Base-by-base conservation (phyloP, 208 protist species). In the Acanthamoeba castellanii region DNA sequence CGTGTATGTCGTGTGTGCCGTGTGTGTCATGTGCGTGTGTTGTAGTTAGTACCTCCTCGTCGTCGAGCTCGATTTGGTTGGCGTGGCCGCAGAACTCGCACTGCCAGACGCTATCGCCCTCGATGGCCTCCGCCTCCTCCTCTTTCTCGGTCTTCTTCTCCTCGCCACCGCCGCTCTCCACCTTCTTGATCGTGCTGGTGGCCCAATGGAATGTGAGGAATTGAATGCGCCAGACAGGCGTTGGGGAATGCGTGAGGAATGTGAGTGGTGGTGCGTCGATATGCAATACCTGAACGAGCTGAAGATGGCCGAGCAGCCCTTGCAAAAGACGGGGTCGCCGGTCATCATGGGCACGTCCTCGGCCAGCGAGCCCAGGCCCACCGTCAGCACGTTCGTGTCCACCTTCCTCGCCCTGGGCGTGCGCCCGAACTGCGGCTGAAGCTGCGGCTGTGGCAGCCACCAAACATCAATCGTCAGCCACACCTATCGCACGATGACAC, bases 41-140 rank as follows among this genome's bases (percentile, higher is more conserved):
- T n/a, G 37, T 37, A 37, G 37, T 37, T 37, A 9, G 42, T 8
- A 82, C 81, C 81, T 97, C 96, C 25, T 61, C 88, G 6, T 30
- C 34, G 25, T 95, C 94, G 4, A 96, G 66, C 13, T 66, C 8
- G 18, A 96, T 22, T 57, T 94, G 59, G n/a, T 95, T 91, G 37
- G 88, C 88, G 18, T 22, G n/a, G 45, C 76, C 90, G 74, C 96
- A 97, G 57, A 96, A 96, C 92, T 97, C 95, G 74, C 96, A 97
- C 16, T 30, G 16, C 91, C 94, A 95, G 32, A 30, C 14, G 66
- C 30, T 20, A 11, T 85, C 45, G 55, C 82, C 45, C 66, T 85
- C 57, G 8, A 27, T 74, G 25, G 16, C 42, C 30, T 92, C 85
- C 6, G 14, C 85, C 22, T 92, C 85, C 27, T 72, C 85, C 22